Conservation (phyloP, 257 asterid species). For the Ehretia macrophylla region DNA sequence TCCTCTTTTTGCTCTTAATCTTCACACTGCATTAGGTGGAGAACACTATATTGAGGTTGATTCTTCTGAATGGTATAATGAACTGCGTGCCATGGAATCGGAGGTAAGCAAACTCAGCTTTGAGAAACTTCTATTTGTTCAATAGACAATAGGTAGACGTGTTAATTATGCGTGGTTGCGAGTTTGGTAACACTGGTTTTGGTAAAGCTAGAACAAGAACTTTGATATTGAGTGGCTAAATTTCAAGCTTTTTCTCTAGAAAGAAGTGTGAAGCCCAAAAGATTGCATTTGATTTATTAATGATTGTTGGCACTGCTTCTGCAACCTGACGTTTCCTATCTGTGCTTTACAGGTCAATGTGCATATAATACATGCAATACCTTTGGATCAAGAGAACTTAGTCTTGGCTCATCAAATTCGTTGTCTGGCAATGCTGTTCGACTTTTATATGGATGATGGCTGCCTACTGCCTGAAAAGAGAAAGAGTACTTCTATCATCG, state of each 20-base stretch:
- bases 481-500: conserved; percentile 54
- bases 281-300: not conserved
- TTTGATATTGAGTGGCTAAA: too few relatives aligned
- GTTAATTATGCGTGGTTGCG: too few relatives aligned
- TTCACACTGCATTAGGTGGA: conserved; percentile 35
- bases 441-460: conserved; percentile 59
- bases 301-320: not conserved
- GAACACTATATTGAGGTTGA: conserved; percentile 38
- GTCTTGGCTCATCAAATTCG: conserved; percentile 75
- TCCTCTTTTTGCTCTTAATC: conserved; percentile 57
- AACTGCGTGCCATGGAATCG: conserved; percentile 92
- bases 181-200: not conserved
- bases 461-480: conserved; percentile 39
- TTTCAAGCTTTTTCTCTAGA: too few relatives aligned
- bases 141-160: not conserved
- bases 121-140: not conserved
- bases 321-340: not conserved
- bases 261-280: too few relatives aligned
- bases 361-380: conserved; percentile 56
- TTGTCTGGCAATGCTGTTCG: conserved; percentile 88
- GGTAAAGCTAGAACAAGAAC: not conserved
- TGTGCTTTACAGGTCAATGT: conserved; percentile 66
- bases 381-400: conserved; percentile 54
- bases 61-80: conserved; percentile 69
- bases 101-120: conserved; percentile 48